phyloP scores from a whole-genome alignment of 208 protist species.

The Crithidia mellificae region DNA sequence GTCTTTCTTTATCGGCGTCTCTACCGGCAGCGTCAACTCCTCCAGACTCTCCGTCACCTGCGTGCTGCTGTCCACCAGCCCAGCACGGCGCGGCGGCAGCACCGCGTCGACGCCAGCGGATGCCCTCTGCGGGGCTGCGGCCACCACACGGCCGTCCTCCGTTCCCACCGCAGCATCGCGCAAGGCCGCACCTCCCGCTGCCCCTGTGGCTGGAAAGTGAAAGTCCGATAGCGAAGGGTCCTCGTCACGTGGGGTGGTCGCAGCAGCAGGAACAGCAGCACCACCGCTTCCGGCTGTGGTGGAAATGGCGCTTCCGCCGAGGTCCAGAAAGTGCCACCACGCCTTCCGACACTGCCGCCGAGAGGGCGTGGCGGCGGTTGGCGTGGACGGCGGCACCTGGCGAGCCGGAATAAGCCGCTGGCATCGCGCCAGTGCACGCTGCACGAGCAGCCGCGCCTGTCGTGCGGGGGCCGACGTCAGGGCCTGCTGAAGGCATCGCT shows the following conservation, averaged over 20 bases:
- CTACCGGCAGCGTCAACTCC: not conserved
- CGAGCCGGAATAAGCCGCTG: not conserved
- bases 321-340: constrained; percentile 9
- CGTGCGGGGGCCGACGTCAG: not conserved
- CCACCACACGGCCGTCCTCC: not conserved
- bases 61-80: constrained; percentile 7
- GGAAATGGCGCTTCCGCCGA: too few relatives aligned
- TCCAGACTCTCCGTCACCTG: constrained; percentile 7
- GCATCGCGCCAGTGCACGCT: not conserved
- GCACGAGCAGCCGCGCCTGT: not conserved
- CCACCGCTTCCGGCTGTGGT: too few relatives aligned
- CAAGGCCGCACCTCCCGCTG: not conserved
- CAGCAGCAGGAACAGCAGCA: too few relatives aligned
- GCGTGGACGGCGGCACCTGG: not conserved
- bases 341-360: not conserved
- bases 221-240: not conserved
- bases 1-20: not conserved
- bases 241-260: too few relatives aligned
- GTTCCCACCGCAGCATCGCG: not conserved
- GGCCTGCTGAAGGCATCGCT: not conserved
- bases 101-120: too few relatives aligned
- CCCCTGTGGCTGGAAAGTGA: too few relatives aligned
- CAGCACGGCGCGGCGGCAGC: not conserved
- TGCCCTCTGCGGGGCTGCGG: too few relatives aligned
- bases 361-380: not conserved